Conservation (phyloP, 2,329 filamentous ascomycete species). For the Paracamarosporium sp. region DNA sequence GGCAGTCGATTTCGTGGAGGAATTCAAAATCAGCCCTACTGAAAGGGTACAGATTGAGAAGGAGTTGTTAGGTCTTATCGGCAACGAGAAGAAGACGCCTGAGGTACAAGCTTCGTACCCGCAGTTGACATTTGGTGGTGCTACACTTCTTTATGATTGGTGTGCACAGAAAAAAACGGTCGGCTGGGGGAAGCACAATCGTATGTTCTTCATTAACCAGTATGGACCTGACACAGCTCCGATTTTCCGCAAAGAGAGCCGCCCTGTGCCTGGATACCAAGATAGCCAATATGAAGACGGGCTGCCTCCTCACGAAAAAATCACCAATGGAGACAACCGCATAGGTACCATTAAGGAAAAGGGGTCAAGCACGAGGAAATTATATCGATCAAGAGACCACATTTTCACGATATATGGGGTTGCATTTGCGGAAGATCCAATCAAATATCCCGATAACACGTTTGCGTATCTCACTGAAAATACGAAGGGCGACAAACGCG, state of each 20-base stretch:
- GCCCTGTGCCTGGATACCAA: not conserved
- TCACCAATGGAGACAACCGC: not conserved
- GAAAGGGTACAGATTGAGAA: not conserved
- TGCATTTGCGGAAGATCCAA: not conserved
- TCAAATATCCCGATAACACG: not conserved
- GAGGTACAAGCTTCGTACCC: not conserved
- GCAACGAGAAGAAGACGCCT: not conserved
- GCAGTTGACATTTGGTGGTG: not conserved
- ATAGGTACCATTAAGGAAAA: not conserved
- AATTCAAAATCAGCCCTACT: not conserved
- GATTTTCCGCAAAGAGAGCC: not conserved
- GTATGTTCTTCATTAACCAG: slow-evolving; percentile 1
- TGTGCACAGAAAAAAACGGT: not conserved
- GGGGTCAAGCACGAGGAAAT: not conserved
- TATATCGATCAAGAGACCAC: not conserved
- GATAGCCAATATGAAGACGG: not conserved
- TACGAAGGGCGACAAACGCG: not conserved
- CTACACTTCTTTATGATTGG: not conserved
- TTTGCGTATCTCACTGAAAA: not conserved
- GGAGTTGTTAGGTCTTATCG: not conserved
- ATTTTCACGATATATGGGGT: not conserved
- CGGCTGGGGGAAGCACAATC: not conserved
- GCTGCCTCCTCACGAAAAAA: not conserved
- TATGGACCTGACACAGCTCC: not conserved
- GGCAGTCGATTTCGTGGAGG: not conserved